phyloP scores from a whole-genome alignment of 1,284 basidiomycete genomes.

The Ganoderma sp. region DNA sequence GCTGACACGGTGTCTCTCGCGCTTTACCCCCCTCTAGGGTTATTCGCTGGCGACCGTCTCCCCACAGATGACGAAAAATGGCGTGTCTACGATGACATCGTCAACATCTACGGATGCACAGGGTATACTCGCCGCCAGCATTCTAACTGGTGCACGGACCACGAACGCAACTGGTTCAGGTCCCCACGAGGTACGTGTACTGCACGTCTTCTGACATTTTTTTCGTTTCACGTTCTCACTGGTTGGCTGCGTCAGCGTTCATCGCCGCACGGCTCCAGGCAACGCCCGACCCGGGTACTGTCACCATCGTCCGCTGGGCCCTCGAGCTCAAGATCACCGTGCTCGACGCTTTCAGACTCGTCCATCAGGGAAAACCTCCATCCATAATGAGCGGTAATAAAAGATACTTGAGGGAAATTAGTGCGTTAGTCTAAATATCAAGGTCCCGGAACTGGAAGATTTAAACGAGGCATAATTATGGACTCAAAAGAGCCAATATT shows the following conservation, averaged over 20 bases:
- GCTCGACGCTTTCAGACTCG: neutral
- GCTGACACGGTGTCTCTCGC: neutral
- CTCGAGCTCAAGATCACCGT: neutral
- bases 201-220: neutral
- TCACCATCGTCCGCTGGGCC: neutral
- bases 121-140: neutral
- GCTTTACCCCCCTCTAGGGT: neutral
- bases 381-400: no score
- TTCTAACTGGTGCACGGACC: constrained; percentile 2
- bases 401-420: no score
- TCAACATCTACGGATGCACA: neutral
- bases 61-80: neutral
- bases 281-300: neutral
- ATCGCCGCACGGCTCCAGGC: neutral
- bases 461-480: no score
- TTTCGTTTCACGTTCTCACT: neutral
- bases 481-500: no score
- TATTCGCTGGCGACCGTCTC: neutral
- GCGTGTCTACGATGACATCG: neutral
- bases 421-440: no score
- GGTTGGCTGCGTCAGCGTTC: neutral
- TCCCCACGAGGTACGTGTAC: neutral
- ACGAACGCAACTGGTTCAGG: neutral
- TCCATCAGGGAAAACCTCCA: neutral
- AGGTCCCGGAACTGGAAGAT: no score